Percentiles rank a stretch among this genome's conserved stretches.
phyloP scores from a whole-genome alignment of 2,329 filamentous ascomycete species.

The Aureobasidium sp. region DNA sequence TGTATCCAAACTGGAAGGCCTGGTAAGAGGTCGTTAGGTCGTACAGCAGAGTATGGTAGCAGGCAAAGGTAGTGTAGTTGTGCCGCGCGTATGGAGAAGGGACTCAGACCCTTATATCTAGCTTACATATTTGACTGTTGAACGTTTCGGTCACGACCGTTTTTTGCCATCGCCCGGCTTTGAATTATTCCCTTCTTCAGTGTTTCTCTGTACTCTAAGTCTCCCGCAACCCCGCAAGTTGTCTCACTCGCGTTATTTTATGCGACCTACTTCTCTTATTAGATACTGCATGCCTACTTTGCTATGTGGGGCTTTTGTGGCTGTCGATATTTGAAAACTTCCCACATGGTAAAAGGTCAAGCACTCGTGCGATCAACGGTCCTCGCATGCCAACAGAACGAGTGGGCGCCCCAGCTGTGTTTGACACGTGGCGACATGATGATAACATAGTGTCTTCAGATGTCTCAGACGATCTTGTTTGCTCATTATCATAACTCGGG shows the following conservation, averaged over 20 bases:
- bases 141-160: background rate
- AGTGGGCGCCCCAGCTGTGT: background rate
- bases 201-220: background rate
- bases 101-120: background rate
- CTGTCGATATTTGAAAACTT: background rate
- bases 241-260: background rate
- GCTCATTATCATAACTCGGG: too few species aligned
- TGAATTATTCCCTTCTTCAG: background rate
- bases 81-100: background rate
- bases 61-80: background rate
- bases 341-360: background rate
- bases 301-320: background rate
- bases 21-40: too few species aligned
- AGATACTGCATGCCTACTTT: background rate
- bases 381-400: background rate
- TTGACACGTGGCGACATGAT: background rate
- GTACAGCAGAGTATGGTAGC: background rate
- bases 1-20: background rate
- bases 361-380: background rate
- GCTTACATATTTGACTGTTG: background rate
- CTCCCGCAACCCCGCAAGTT: background rate
- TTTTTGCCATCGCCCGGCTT: constrained; percentile 1
- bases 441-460: background rate
- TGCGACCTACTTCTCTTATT: background rate
- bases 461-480: background rate